A percentile compares a stretch with the other conserved stretches of the same genome.
Evolutionary conservation across 1,284 basidiomycete species (phyloP).

Genomic region (Cystobasidium sp.): DNA sequence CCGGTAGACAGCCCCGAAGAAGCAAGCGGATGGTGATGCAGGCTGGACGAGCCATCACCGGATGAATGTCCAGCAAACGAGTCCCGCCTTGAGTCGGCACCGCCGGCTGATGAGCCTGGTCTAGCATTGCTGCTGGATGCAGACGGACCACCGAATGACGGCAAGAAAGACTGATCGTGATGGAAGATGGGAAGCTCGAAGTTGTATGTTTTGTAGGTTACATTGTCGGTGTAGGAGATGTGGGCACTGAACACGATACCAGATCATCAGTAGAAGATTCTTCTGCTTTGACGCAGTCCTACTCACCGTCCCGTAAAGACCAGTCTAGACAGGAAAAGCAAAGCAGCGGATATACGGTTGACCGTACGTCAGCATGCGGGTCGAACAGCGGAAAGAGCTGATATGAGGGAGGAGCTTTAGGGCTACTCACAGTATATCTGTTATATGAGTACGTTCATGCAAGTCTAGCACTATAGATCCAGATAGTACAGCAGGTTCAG

Average conservation of each 20-base stretch:
- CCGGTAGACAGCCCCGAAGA: conserved; percentile 12
- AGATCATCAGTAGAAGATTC: conserved; percentile 2
- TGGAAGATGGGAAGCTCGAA: conserved; percentile 50
- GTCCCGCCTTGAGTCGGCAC: neutral
- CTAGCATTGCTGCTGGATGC: neutral
- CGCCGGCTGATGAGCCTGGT: conserved; percentile 36
- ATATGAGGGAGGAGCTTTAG: neutral
- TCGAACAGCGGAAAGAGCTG: neutral
- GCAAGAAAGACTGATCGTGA: conserved; percentile 49
- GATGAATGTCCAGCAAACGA: neutral
- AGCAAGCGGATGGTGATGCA: neutral
- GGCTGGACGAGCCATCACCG: neutral
- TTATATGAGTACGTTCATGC: conserved; percentile 76
- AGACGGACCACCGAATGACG: conserved; percentile 42
- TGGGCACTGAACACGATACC: conserved; percentile 35
- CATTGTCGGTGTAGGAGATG: conserved; percentile 47
- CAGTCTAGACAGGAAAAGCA: neutral
- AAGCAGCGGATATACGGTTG: neutral
- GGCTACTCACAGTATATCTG: conserved; percentile 65
- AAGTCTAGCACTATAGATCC: conserved; percentile 79
- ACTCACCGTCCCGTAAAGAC: conserved; percentile 58
- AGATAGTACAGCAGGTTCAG: conserved; percentile 72
- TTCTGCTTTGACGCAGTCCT: conserved; percentile 61
- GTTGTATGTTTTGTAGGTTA: conserved; percentile 45
- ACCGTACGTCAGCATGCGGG: conserved; percentile 3